phyloP scores from a whole-genome alignment of 75 land plant species.

The Adiantum capillusveneris region DNA sequence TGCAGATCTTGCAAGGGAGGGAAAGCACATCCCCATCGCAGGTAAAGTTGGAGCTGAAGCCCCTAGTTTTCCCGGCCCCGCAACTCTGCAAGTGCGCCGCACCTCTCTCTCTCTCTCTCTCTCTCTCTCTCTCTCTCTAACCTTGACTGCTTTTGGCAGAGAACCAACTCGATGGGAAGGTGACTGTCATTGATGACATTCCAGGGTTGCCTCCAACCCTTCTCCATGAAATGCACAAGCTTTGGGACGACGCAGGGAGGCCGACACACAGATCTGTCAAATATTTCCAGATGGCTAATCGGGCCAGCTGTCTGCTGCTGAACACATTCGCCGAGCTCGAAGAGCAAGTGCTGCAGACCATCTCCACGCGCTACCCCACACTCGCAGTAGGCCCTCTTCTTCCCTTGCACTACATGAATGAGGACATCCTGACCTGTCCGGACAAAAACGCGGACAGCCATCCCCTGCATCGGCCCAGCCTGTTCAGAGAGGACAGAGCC shows the following conservation, averaged over 20 bases:
- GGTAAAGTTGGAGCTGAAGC: too few relatives aligned
- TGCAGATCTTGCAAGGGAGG: too few relatives aligned
- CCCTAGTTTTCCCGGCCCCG: too few relatives aligned
- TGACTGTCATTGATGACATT: too few relatives aligned
- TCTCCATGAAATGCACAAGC: background rate
- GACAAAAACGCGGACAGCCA: background rate
- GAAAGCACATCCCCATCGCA: too few relatives aligned
- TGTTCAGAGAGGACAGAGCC: conserved; percentile 5
- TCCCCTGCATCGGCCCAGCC: background rate
- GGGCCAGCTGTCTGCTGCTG: conserved; percentile 2
- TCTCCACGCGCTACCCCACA: background rate
- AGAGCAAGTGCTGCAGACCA: conserved; percentile 5
- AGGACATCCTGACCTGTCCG: background rate
- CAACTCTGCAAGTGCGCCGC: too few relatives aligned
- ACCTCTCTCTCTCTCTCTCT: too few relatives aligned
- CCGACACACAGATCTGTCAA: background rate
- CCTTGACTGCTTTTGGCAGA: too few relatives aligned
- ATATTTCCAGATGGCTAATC: background rate
- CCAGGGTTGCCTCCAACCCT: too few relatives aligned
- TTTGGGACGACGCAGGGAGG: background rate
- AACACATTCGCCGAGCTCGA: conserved; percentile 13
- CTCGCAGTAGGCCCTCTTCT: background rate
- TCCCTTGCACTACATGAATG: conserved; percentile 2
- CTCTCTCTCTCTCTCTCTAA: too few relatives aligned
- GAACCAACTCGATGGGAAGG: too few relatives aligned